Base-by-base conservation (phyloP, 257 asterid genomes). In the Solanum ossicruentum region DNA sequence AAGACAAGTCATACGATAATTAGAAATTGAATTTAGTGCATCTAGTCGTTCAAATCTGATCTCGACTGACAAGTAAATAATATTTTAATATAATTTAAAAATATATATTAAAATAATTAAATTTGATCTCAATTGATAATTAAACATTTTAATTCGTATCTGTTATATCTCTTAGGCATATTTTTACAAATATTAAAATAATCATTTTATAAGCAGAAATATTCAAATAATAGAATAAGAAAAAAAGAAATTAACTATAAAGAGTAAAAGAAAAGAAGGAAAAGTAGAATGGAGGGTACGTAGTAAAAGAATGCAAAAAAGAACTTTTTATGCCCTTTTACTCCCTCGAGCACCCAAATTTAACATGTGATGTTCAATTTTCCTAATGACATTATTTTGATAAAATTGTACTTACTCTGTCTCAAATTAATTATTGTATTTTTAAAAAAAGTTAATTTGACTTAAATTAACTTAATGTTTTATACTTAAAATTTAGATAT, bases 141-240 rank as follows among this genome's bases (percentile, higher is more conserved):
- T 61, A 26, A 61, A 6, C 9, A 61, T 12, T 61, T 16, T 36
- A 61, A 61, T 4, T 61, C 18, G 5, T 63, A 17, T 23, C 17
- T 2, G 12, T 1, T 23, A 3, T 63, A 3, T 63, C 10, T 23
- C 16, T 9, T 12, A 26, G 3, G n/a, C 17, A 63, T 1, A 23
- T 6, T 63, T 63, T 23, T 0, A 1, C 0, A 1, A 7, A 12
- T 26, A 1, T 23, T 9, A 12, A 12, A 0, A 63, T 23, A 2
- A 12, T 63, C 2, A n/a, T 58, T 58, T 10, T 58, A 10, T n/a
- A 58, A 58, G 15, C 10, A 2, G 0, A 10, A 58, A 13, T 10
- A 2, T n/a, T 58, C 41, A 12, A 63, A 0, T 4, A 36, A 36
- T 36, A 36, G 39, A 58, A 58, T 9, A 57, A 57, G 4, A 57